phyloP scores from a whole-genome alignment of 495 filamentous ascomycete species.

The Neurospora sp. region DNA sequence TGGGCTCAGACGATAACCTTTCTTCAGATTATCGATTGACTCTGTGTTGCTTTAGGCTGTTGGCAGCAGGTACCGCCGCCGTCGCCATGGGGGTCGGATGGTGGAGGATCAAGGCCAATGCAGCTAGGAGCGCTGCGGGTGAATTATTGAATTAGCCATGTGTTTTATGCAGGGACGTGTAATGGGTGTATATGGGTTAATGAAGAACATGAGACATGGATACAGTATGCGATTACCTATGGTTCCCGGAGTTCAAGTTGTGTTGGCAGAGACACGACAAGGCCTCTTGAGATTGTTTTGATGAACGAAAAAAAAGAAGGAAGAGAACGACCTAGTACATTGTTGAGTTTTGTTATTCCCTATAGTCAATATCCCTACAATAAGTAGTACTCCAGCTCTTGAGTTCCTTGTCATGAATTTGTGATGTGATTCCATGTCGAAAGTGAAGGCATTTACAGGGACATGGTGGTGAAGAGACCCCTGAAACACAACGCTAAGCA shows the following conservation, averaged over 20 bases:
- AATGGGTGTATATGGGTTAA: background rate
- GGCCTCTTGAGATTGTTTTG: background rate
- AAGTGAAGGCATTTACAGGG: background rate
- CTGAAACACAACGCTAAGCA: background rate
- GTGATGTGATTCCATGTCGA: background rate
- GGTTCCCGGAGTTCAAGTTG: background rate
- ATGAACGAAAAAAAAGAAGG: background rate
- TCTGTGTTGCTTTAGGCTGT: conserved; percentile 8
- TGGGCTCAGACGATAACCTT: background rate
- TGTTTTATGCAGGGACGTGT: background rate
- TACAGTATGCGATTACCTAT: background rate
- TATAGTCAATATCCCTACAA: background rate
- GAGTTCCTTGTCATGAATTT: background rate
- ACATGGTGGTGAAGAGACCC: background rate
- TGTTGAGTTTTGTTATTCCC: background rate
- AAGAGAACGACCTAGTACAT: background rate
- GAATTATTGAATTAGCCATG: background rate
- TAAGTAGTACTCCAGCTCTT: background rate
- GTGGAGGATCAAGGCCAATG: conserved; percentile 5
- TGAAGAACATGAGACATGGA: conserved; percentile 1
- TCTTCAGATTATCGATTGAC: conserved; percentile 10
- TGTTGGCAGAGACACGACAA: background rate
- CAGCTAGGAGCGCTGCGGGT: background rate
- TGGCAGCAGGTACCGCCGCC: conserved; percentile 9
- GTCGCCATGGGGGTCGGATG: conserved; percentile 6